Evolutionary conservation across 805 yeast species (phyloP), one percentile per base, ranked within the genome.

Genomic region (Cyberlindnera bimundalis): DNA sequence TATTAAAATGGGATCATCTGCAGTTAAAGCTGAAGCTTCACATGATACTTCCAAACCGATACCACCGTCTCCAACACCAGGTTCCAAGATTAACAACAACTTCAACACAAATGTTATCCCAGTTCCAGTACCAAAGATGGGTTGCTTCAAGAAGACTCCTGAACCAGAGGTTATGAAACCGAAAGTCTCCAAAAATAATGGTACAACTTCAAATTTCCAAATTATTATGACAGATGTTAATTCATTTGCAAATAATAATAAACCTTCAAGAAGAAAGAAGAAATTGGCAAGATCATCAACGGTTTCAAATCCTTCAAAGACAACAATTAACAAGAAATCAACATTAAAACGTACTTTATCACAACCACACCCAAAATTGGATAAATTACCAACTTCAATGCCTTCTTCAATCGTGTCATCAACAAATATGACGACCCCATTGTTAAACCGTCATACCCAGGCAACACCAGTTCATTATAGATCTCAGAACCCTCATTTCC

Each of bases 211-310:
- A 2, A 56, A 50, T 29, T 50, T 65, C 37, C 67, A 68, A 25
- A 61, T 66, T 33, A 62, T 64, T 18, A 57, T 62, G 40, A 60
- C 64, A 6, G 70, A 64, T 37, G 66, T 57, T 15, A 56, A 59
- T 26, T 37, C 55, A 2, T 53, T 53, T 31, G 55, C 57, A 17
- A 43, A 41, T 20, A 43, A 41, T 32, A 39, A 27, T 24, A 43
- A 39, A 26, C 44, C 47, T 6, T n/a, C 21, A 6, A 36, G 50
- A 29, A 43, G 48, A 27, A 46, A 42, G 41, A 55, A 50, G 42
- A 51, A 50, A 35, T 19, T 55, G 20, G 35, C 49, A 17, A 41
- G 58, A 42, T 51, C 58, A 1, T 36, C 56, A 4, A 51, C 61
- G 2, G 47, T 46, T 6, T 20, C 41, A 6, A 46, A 35, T 29